Evolutionary conservation across 257 asterid genomes (phyloP), one percentile per base, ranked within the genome.

Genomic region (Euphrasia confusa): DNA sequence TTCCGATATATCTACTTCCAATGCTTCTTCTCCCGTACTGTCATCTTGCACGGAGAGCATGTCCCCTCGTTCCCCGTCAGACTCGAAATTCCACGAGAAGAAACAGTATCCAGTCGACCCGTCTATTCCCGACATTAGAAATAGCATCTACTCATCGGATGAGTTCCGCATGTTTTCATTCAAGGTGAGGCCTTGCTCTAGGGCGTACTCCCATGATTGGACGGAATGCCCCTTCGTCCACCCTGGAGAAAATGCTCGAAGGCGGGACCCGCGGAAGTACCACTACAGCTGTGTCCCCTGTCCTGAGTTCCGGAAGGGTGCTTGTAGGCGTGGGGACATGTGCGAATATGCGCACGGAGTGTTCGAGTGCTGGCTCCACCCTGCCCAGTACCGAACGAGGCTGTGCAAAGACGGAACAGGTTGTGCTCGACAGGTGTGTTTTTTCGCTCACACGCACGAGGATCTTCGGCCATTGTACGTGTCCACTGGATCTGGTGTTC

Each of bases 151-250:
- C 67, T 70, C 97, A 7, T 84, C 87, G 9, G 98, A 92, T 37
- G 98, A 92, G 75, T 92, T 37, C 11, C 42, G 42, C 11, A 37
- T 37, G 42, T 37, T 7, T 37, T 37, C 42, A 9, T 37, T 37
- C 71, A 92, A 92, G 85, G 92, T 92, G n/a, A 68, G 97, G 55
- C 97, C 97, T 40, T 92, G 98, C 75, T 92, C 98, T 2, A 80
- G 98, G 74, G 98, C 98, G 30, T 92, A 92, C 64, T 89, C 98
- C 60, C 98, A 92, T 65, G 98, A 92, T 67, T 92, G 98, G 98
- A 89, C 98, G 0, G 97, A 88, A 77, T 92, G 98, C 45, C 98
- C 97, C 6, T 92, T 92, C 63, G 97, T 84, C 54, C 97, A 92
- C 74, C 97, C 95, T 5, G 98, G 98, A 12, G 98, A 92, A 70